Conservation (phyloP, 1,139 yeast species). For the Arxiozyma telluris region DNA sequence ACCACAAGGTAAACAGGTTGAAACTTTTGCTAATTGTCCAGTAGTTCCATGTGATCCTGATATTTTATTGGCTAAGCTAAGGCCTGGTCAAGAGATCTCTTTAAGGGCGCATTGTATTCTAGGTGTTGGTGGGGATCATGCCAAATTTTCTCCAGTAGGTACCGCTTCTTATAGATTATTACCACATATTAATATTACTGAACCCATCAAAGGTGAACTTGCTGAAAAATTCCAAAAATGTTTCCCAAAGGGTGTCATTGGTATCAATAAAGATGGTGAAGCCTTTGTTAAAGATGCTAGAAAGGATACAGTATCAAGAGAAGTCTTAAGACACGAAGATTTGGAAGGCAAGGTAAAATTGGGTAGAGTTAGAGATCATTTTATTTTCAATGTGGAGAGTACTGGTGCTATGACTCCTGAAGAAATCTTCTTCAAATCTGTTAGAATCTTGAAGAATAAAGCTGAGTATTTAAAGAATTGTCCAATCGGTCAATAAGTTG, state of each 20-base stretch:
- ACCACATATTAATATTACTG: conserved; percentile 75
- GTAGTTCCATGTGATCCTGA: conserved; percentile 80
- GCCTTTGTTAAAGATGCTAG: conserved; percentile 84
- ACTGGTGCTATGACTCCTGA: conserved; percentile 97
- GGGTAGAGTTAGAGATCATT: conserved; percentile 87
- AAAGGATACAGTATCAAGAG: conserved; percentile 93
- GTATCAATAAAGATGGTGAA: conserved; percentile 53
- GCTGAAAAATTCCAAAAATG: conserved; percentile 79
- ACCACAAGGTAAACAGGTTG: conserved; percentile 83
- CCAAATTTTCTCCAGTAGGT: conserved; percentile 93
- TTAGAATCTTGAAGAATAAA: conserved; percentile 75
- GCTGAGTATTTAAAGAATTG: conserved; percentile 74
- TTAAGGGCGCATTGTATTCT: conserved; percentile 83
- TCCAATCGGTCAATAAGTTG: conserved; percentile 55
- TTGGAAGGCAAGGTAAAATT: conserved; percentile 81
- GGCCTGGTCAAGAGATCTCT: conserved; percentile 96
- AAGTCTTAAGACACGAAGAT: conserved; percentile 87
- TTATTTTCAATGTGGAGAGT: conserved; percentile 86
- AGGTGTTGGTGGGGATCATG: conserved; percentile 92
- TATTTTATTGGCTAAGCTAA: conserved; percentile 77
- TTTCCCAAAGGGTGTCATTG: conserved; percentile 91
- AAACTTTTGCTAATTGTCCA: conserved; percentile 56
- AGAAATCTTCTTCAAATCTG: conserved; percentile 85
- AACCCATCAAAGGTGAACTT: conserved; percentile 67
- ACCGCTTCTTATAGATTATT: conserved; percentile 94